A percentile compares a stretch with the other conserved stretches of the same genome.
Conservation (phyloP, 768 basidiomycete genomes). For the Heimioporus sp. region DNA sequence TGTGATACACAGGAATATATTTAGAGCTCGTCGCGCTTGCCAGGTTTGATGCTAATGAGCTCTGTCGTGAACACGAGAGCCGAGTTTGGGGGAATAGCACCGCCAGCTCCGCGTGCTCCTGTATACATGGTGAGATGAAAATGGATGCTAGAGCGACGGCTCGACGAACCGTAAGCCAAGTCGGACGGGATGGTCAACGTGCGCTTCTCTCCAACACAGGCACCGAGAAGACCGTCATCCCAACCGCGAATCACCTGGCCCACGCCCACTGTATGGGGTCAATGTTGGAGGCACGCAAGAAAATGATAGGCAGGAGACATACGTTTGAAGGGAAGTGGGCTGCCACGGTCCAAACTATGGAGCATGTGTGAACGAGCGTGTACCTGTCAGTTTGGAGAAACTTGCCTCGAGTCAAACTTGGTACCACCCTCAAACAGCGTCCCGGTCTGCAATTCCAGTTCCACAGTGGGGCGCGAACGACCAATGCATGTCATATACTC, state of each 20-base stretch:
- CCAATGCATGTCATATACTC: slow-evolving; percentile 20
- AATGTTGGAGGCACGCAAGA: not conserved
- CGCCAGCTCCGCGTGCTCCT: slow-evolving; percentile 77
- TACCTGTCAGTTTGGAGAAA: not conserved
- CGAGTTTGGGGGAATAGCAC: slow-evolving; percentile 74
- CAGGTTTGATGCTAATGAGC: slow-evolving; percentile 59
- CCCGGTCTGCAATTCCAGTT: slow-evolving; percentile 48
- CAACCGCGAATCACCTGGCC: slow-evolving; percentile 85
- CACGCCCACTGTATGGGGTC: slow-evolving; percentile 53
- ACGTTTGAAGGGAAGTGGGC: slow-evolving; percentile 80
- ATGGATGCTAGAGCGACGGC: not conserved
- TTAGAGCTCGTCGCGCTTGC: slow-evolving; percentile 56
- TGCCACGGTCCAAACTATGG: slow-evolving; percentile 63
- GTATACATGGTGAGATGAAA: not conserved
- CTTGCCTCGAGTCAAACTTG: slow-evolving; percentile 89
- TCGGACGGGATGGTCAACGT: slow-evolving; percentile 80
- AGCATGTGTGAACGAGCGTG: not conserved
- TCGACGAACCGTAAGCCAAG: slow-evolving; percentile 76
- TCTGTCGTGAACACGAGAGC: slow-evolving; percentile 88
- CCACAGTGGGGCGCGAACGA: not conserved
- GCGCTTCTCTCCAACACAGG: slow-evolving; percentile 88
- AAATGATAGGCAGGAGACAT: slow-evolving; percentile 19
- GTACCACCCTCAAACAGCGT: slow-evolving; percentile 71
- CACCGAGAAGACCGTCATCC: slow-evolving; percentile 79
- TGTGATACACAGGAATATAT: not conserved